Evolutionary conservation across 306 rosid species (phyloP).

Genomic region (Fagus crenata): DNA sequence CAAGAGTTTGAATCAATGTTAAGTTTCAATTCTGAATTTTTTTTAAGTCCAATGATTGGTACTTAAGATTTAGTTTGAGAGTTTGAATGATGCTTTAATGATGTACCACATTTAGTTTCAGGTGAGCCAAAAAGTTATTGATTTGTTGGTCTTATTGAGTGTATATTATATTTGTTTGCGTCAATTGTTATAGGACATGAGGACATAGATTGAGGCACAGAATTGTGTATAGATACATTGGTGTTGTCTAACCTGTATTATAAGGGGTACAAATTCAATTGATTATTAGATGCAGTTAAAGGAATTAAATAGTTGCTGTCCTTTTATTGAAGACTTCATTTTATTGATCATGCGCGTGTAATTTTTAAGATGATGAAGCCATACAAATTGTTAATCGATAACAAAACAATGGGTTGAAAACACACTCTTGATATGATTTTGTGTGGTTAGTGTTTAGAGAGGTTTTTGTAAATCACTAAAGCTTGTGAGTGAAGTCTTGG

Average conservation of each 20-base stretch:
- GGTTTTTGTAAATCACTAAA: background rate
- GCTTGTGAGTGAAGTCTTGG: slow-evolving; percentile 7
- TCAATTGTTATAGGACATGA: background rate
- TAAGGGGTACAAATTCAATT: background rate
- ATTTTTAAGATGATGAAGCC: background rate
- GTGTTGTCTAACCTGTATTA: background rate
- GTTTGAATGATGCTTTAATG: background rate
- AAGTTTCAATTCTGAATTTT: background rate
- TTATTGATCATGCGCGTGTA: background rate
- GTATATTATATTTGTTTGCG: background rate
- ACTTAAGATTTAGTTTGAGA: background rate
- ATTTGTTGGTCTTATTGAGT: background rate
- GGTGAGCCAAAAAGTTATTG: too few relatives aligned
- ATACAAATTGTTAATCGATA: background rate
- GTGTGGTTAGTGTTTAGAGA: background rate
- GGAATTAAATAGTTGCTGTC: background rate
- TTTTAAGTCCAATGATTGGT: background rate
- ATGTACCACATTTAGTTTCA: background rate
- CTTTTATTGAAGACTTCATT: background rate
- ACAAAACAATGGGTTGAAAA: background rate
- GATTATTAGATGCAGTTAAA: background rate
- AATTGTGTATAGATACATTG: background rate
- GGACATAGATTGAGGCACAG: background rate
- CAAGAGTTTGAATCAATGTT: background rate
- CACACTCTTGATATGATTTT: background rate